Base-by-base conservation (phyloP, 805 yeast species). In the Saccharomyces jurei region DNA sequence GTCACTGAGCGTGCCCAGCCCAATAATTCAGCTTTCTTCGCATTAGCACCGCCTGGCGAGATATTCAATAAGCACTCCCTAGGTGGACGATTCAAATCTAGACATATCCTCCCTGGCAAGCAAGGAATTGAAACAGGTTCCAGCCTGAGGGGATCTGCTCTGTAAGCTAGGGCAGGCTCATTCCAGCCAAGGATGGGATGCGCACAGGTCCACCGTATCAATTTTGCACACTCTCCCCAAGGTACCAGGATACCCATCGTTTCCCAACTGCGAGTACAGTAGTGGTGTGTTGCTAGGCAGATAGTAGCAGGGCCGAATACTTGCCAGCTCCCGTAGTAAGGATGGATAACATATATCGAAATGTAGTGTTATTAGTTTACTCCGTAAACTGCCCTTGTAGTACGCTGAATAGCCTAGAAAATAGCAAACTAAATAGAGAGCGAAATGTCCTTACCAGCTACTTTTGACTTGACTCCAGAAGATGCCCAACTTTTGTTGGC, bases 401-500 rank as follows among this genome's bases (percentile, higher is more conserved):
- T 44, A 17, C 11, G 48, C 47, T 53, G 54, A 27, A 53, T 48
- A 51, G 41, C 51, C 36, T 17, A 10, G n/a, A n/a, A 17, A 49
- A 49, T 49, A 49, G 36, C 51, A 30, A 49, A 49, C 29, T 49
- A 49, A 49, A 26, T 31, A 36, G 36, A 58, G 58, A 60, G 59
- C 66, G 71, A 74, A 68, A 86, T 86, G 90, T 84, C 90, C 73
- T 81, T 84, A 78, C 91, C 92, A 77, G 89, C 87, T 80, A 81
- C 89, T 73, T 84, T 86, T 80, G 89, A 85, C 78, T 86, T 88
- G 79, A 89, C 97, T 78, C 89, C 90, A 79, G 97, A 89, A 82
- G 97, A 91, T 81, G 96, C 96, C 81, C 94, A 94, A 84, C 88
- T 92, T 77, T 84, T 94, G 80, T 86, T 94, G 82, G 98, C 99